phyloP scores from a whole-genome alignment of 2,329 filamentous ascomycete genomes.

The Talaromyces verruculosus region DNA sequence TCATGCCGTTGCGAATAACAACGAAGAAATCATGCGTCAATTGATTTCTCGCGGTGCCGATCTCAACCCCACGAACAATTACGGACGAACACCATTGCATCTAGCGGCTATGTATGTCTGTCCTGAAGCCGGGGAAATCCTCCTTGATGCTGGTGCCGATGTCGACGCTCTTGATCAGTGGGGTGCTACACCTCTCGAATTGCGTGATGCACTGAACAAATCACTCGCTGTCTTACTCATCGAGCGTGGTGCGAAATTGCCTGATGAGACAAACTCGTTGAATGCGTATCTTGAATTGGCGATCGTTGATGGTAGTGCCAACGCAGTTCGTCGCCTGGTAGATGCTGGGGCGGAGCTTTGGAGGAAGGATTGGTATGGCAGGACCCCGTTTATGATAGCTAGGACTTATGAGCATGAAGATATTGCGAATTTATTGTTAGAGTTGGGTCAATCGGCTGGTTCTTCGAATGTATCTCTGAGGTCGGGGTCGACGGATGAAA shows the following conservation, averaged over 20 bases:
- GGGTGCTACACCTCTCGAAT: conserved; percentile 2
- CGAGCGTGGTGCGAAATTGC: conserved; percentile 10
- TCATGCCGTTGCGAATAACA: background rate
- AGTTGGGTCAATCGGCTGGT: background rate
- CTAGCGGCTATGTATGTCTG: background rate
- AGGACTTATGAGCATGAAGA: conserved; percentile 4
- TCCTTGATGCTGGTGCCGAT: background rate
- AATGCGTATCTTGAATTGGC: background rate
- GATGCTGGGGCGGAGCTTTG: conserved; percentile 3
- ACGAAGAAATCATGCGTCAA: background rate
- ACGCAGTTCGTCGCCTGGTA: background rate
- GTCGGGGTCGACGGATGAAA: background rate
- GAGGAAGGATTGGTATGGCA: conserved; percentile 3
- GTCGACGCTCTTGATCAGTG: background rate
- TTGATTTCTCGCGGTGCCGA: conserved; percentile 1
- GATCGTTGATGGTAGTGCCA: background rate
- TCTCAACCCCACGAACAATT: background rate
- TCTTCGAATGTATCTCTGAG: background rate
- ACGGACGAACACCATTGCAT: conserved; percentile 11
- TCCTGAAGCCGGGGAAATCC: background rate
- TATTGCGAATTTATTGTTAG: background rate
- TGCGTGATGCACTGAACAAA: background rate
- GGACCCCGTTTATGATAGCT: conserved; percentile 6
- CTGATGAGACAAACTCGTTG: background rate
- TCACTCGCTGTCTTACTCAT: background rate